Conservation (phyloP, 2,329 filamentous ascomycete species). For the Sporothrix variecibatus region DNA sequence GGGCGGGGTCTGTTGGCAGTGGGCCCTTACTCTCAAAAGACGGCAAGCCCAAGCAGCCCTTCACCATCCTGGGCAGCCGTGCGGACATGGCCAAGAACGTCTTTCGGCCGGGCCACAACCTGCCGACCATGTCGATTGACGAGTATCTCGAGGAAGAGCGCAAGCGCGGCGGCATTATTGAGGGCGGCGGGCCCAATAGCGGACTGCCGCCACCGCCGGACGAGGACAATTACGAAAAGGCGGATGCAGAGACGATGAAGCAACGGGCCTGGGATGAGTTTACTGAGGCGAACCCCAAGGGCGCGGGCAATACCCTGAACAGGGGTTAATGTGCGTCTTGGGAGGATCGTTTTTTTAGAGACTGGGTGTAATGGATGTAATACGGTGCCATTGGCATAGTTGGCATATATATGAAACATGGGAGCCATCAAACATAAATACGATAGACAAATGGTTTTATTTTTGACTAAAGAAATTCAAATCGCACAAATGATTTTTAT, state of each 20-base stretch:
- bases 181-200: conserved; percentile 81
- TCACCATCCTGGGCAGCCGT: conserved; percentile 78
- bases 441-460: not conserved
- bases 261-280: conserved; percentile 95
- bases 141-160: conserved; percentile 95
- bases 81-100: conserved; percentile 77
- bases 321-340: conserved; percentile 53
- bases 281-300: conserved; percentile 82
- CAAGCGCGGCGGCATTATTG: conserved; percentile 80
- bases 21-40: conserved; percentile 73
- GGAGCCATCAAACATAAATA: not conserved
- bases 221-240: conserved; percentile 87
- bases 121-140: conserved; percentile 97
- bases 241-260: conserved; percentile 89
- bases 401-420: not conserved
- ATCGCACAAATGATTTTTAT: no score
- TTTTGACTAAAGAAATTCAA: not conserved
- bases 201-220: conserved; percentile 70
- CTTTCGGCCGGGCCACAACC: conserved; percentile 85
- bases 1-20: conserved; percentile 13
- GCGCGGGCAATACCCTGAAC: conserved; percentile 80
- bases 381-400: not conserved
- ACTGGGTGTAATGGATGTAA: not conserved
- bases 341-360: not conserved
- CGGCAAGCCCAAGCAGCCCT: conserved; percentile 86